A percentile compares a stretch with the other conserved stretches of the same genome.
These are phyloP conservation scores for Penicillium bovifimosum DNA, from an alignment of 495 filamentous ascomycete species.

Conservation along the genomic window DNA sequence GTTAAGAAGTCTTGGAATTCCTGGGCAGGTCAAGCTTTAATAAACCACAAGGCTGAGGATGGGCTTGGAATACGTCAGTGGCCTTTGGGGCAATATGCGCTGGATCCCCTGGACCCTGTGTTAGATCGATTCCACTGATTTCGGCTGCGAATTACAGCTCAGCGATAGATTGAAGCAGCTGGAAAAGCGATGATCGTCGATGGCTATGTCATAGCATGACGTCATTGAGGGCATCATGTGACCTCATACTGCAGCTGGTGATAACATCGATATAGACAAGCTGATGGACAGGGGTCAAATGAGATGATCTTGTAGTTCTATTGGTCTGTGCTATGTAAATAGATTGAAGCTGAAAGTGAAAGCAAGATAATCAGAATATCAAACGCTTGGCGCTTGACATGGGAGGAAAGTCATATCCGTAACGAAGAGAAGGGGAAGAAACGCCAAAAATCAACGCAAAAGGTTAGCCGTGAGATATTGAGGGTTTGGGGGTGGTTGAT, in stretches of 20 bases:
- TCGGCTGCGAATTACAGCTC: background rate
- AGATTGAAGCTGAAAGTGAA: background rate
- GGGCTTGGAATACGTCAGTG: slow-evolving; percentile 1
- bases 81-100: background rate
- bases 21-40: slow-evolving; percentile 5
- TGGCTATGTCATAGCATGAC: slow-evolving; percentile 5
- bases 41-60: background rate
- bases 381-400: background rate
- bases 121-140: background rate
- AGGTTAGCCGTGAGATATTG: slow-evolving; percentile 4
- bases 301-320: background rate
- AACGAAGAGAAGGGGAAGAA: background rate
- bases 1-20: background rate
- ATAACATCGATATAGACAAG: background rate
- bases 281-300: too few species aligned
- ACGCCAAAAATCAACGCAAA: background rate
- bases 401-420: background rate
- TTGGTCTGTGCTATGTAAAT: background rate
- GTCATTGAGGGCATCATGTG: slow-evolving; percentile 1
- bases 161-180: background rate
- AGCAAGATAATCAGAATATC: background rate
- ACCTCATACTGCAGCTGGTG: background rate
- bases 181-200: background rate
- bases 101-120: background rate
- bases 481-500: slow-evolving; percentile 1